Percentiles rank a stretch among this genome's conserved stretches.
Evolutionary conservation across 441 rosid species (phyloP).

Genomic region (Brassica balearica): DNA sequence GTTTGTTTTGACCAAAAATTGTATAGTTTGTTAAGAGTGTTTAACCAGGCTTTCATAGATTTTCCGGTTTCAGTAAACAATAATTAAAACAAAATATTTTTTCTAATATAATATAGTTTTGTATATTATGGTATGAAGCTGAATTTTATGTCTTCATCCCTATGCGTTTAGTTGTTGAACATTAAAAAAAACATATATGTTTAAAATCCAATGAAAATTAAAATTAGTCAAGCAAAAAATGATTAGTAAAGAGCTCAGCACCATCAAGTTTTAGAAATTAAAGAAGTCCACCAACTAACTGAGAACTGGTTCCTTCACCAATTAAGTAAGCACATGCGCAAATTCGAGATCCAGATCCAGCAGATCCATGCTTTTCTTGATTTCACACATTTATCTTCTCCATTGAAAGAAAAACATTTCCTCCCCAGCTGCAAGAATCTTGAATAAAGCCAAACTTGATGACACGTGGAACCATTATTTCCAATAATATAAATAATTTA

Average conservation of each 20-base stretch:
- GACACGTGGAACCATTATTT: conserved; percentile 14
- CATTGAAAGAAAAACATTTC: neutral
- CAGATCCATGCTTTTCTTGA: conserved; percentile 6
- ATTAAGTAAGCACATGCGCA: conserved; percentile 2
- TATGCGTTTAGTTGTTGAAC: neutral
- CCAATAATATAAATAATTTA: conserved; percentile 10
- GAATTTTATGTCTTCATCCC: neutral
- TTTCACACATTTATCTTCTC: conserved; percentile 11
- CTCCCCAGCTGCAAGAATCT: conserved; percentile 1
- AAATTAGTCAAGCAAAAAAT: neutral
- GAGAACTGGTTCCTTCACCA: neutral
- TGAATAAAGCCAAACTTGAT: neutral
- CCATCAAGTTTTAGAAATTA: neutral
- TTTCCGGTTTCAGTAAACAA: neutral
- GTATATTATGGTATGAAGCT: neutral
- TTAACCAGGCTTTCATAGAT: neutral
- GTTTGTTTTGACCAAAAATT: neutral
- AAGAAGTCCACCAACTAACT: neutral
- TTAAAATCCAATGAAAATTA: neutral
- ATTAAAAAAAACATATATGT: neutral
- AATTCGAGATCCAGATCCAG: conserved; percentile 35
- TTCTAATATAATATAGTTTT: neutral
- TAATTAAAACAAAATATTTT: neutral
- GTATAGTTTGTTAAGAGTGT: neutral
- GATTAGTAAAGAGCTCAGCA: neutral